Evolutionary conservation across 1,284 basidiomycete genomes (phyloP).

Genomic region (Nidula niveotomentosa): DNA sequence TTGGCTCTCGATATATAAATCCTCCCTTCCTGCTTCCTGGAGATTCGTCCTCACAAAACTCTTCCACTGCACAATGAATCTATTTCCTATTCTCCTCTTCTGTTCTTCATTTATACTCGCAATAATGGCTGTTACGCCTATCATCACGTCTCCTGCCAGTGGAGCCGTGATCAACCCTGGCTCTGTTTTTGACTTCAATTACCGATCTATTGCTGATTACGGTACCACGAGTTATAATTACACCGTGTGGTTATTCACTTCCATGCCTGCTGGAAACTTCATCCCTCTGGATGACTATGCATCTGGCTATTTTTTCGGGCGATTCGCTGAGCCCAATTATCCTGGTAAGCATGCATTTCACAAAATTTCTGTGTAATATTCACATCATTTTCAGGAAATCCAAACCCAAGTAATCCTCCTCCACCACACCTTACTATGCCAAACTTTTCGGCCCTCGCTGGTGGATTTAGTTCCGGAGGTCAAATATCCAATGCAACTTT

Average conservation of each 20-base stretch:
- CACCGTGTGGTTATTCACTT: constrained; percentile 37
- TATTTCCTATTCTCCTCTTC: not conserved
- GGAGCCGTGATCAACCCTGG: constrained; percentile 28
- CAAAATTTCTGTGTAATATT: not conserved
- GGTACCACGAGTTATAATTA: constrained; percentile 40
- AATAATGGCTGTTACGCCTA: constrained; percentile 1
- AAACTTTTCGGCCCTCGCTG: constrained; percentile 41
- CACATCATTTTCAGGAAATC: constrained; percentile 23
- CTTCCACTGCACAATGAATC: not conserved
- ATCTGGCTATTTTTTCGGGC: constrained; percentile 38
- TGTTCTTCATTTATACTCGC: not conserved
- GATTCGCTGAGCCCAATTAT: constrained; percentile 39
- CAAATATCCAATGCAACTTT: constrained; percentile 30
- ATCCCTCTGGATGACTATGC: constrained; percentile 23
- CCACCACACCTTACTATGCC: constrained; percentile 46
- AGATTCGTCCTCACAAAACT: no score
- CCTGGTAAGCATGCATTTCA: constrained; percentile 27
- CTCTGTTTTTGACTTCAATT: constrained; percentile 29
- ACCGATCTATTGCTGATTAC: constrained; percentile 40
- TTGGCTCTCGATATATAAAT: not conserved
- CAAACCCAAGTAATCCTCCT: constrained; percentile 37
- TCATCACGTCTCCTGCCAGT: constrained; percentile 15
- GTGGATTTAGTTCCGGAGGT: constrained; percentile 38
- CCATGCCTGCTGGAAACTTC: constrained; percentile 18
- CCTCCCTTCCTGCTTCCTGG: not conserved